Evolutionary conservation across 2,329 filamentous ascomycete species (phyloP).

Genomic region (Paraconiothyrium sp.): DNA sequence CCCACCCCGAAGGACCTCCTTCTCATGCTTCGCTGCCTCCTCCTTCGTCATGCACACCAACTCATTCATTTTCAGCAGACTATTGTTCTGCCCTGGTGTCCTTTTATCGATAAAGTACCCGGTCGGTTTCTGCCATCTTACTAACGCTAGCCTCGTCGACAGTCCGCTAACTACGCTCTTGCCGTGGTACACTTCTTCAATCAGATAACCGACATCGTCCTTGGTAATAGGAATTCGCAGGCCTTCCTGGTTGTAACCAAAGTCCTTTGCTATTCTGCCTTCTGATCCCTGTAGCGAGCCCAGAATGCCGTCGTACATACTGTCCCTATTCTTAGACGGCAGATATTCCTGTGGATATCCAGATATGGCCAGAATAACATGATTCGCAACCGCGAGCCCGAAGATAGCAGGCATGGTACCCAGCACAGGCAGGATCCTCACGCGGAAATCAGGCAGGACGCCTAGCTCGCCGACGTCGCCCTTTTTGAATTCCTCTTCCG

Average conservation of each 20-base stretch:
- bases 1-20: conserved; percentile 75
- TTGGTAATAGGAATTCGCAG: conserved; percentile 80
- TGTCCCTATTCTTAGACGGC: conserved; percentile 82
- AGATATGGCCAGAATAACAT: conserved; percentile 82
- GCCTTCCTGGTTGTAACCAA: conserved; percentile 67
- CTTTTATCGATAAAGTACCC: conserved; percentile 71
- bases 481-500: conserved; percentile 87
- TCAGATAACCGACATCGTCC: conserved; percentile 84
- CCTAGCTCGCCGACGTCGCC: conserved; percentile 87
- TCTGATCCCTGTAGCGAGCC: conserved; percentile 79
- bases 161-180: conserved; percentile 85
- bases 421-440: conserved; percentile 92
- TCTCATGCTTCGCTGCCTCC: conserved; percentile 82
- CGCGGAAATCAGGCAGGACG: conserved; percentile 89
- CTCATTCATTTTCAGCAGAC: conserved; percentile 73
- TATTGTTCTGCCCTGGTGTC: conserved; percentile 78
- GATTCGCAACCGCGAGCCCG: conserved; percentile 89
- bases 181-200: conserved; percentile 88
- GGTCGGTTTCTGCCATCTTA: conserved; percentile 78
- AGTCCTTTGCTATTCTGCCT: conserved; percentile 73
- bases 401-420: conserved; percentile 98
- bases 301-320: conserved; percentile 89
- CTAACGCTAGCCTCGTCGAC: conserved; percentile 79
- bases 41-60: conserved; percentile 94
- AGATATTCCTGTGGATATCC: conserved; percentile 89